Base-by-base conservation (phyloP, 129 eudicot genomes). In the Mikania micrantha region DNA sequence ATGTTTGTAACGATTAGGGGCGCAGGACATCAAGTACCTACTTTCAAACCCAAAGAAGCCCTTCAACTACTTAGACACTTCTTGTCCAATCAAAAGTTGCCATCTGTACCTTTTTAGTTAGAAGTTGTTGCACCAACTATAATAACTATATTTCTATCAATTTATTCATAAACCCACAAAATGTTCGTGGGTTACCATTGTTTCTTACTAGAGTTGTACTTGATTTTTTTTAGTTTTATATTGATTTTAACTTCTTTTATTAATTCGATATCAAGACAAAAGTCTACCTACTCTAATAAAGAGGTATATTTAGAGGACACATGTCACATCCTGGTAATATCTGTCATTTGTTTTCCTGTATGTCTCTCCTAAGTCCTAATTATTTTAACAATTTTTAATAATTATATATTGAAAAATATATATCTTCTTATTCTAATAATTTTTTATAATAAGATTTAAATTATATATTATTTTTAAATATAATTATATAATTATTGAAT, bases 11-110 rank as follows among this genome's bases (percentile, higher is more conserved):
- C 91, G 9, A 17, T 88, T 4, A 82, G 98, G 77, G 98, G 96
- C 64, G 99, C 99, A 0, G 99, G 99, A 31, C 99, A 93, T 69
- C 85, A 88, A 83, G 99, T 89, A 72, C 96, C 96, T 0, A 80
- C 88, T 0, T 83, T 84, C 35, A 93, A 89, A 80, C 96, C 99
- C 35, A 82, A 75, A 28, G 80, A 93, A 65, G 76, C 93, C 9
- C 87, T 89, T 36, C 90, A 86, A 65, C 60, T 93, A 10, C 34
- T 86, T 50, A 63, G 29, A 17, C 95, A 93, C 64, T 93, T 93
- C 74, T 78, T 93, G 57, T 77, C 82, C 42, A 66, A 77, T 72
- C 49, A 74, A 38, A 84, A 56, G n/a, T 41, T 90, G 70, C 89
- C 97, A 9, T 1, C 74, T 74, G 31, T 38, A 13, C 83, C 91